A percentile compares a stretch with the other conserved stretches of the same genome.
These are phyloP conservation scores for Imleria badia DNA, from an alignment of 768 basidiomycete genomes.

Conservation along the genomic window DNA sequence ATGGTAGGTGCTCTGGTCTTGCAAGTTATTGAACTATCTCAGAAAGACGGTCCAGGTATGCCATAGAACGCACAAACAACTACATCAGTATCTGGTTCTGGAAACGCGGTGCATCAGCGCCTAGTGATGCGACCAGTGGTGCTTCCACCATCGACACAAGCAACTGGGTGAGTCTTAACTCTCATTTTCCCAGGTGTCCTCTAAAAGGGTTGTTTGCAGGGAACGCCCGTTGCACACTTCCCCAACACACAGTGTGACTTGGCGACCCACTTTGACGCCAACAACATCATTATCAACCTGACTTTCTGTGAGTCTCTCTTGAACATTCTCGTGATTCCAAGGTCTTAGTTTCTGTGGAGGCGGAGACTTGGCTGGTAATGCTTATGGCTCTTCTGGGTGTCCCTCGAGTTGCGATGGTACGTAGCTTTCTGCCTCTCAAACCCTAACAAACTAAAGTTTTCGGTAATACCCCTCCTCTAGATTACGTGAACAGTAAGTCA, in stretches of 20 bases:
- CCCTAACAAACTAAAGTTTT: not conserved
- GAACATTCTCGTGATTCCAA: not conserved
- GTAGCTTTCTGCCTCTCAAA: not conserved
- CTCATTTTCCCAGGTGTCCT: not conserved
- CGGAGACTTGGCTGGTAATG: constrained; percentile 31
- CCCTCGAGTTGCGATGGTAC: constrained; percentile 31
- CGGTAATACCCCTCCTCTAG: constrained; percentile 1
- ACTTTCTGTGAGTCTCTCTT: constrained; percentile 30
- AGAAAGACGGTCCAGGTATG: constrained; percentile 31
- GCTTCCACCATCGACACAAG: constrained; percentile 16
- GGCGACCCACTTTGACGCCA: constrained; percentile 33
- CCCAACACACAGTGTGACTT: constrained; percentile 42
- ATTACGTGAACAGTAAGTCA: constrained; percentile 30
- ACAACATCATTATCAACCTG: constrained; percentile 36
- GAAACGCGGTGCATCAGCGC: constrained; percentile 35
- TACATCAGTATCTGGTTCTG: constrained; percentile 44
- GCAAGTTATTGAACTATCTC: not conserved
- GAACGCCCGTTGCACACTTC: constrained; percentile 36
- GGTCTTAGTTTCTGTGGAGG: constrained; percentile 16
- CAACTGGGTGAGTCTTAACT: constrained; percentile 20
- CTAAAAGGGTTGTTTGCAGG: constrained; percentile 13
- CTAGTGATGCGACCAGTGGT: constrained; percentile 32
- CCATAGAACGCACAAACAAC: constrained; percentile 33
- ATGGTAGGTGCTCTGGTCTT: constrained; percentile 27
- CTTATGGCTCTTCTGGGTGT: constrained; percentile 31